Evolutionary conservation across 1,284 basidiomycete species (phyloP), one percentile per base, ranked within the genome.

Genomic region (Meripilus lineatus): DNA sequence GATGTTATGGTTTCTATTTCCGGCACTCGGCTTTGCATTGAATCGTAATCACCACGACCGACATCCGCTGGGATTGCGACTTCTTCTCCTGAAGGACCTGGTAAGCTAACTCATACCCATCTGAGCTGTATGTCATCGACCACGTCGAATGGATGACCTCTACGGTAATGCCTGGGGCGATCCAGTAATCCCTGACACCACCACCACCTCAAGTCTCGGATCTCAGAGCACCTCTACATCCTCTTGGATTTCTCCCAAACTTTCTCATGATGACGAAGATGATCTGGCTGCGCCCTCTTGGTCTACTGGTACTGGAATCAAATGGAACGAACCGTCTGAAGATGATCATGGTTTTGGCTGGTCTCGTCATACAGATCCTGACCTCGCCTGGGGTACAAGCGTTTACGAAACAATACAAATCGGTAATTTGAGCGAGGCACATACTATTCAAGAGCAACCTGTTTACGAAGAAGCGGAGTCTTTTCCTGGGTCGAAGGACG

Each of bases 131-230:
- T n/a, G n/a, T n/a, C n/a, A n/a, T n/a, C n/a, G n/a, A n/a, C n/a
- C n/a, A n/a, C n/a, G n/a, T n/a, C n/a, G 41, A 17, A 81, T 81
- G 79, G 79, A 82, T 49, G 77, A 85, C 62, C 77, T 81, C 42
- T 86, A 82, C 76, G 72, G 74, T 36, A 80, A 81, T 62, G 74
- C 77, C 45, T 82, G 79, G 79, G 70, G 69, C 46, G 76, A 79
- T 48, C 58, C 74, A 37, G 51, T 68, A 14, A 40, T 52, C 14
- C 36, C 47, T 30, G 23, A 48, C 25, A 46, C 46, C 8, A 18
- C 44, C 47, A 15, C 50, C 23, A 38, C 42, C 33, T 44, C 46
- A 49, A 44, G 50, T 45, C 33, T 56, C 2, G 41, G 42, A 11
- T 48, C 55, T 13, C 36, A 42, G 14, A 25, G 4, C 17, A 46